Percentiles rank a stretch among this genome's conserved stretches.
Conservation (phyloP, 1,139 yeast species). For the Blastobotrys apis region DNA sequence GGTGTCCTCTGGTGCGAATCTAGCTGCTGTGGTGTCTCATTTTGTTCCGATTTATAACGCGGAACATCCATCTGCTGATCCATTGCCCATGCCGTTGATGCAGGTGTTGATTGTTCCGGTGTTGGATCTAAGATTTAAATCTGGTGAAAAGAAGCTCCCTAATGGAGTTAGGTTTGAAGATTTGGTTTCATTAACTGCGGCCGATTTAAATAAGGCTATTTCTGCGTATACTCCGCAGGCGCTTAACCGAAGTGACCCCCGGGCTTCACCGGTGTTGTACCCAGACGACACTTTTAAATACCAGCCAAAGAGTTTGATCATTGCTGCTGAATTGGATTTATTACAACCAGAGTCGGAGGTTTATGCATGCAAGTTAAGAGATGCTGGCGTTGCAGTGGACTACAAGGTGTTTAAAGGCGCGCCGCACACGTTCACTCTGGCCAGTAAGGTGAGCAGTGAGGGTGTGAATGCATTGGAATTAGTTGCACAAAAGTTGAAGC, state of each 20-base stretch:
- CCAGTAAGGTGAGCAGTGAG: too few relatives aligned
- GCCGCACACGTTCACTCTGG: constrained; percentile 10
- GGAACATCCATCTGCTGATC: constrained; percentile 27
- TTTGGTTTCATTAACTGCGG: background rate
- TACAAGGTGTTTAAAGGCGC: constrained; percentile 8
- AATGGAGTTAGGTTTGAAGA: background rate
- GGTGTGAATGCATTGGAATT: too few relatives aligned
- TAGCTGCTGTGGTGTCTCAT: constrained; percentile 44
- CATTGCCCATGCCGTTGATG: constrained; percentile 38
- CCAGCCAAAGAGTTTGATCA: constrained; percentile 10
- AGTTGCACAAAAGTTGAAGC: too few relatives aligned
- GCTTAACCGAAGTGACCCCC: constrained; percentile 2
- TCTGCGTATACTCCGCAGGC: constrained; percentile 6
- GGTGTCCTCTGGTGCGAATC: constrained; percentile 48
- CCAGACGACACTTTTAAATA: constrained; percentile 6
- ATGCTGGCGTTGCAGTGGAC: constrained; percentile 10
- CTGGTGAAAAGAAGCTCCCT: background rate
- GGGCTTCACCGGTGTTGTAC: constrained; percentile 11
- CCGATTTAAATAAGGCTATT: constrained; percentile 7
- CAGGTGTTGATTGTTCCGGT: constrained; percentile 44
- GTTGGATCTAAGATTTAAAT: too few relatives aligned
- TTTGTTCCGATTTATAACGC: constrained; percentile 7
- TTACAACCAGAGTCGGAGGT: constrained; percentile 11
- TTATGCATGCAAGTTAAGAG: constrained; percentile 9
- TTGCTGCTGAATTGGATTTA: constrained; percentile 12